Evolutionary conservation across 2,329 filamentous ascomycete species (phyloP).

Genomic region (Sarocladium oryzae): DNA sequence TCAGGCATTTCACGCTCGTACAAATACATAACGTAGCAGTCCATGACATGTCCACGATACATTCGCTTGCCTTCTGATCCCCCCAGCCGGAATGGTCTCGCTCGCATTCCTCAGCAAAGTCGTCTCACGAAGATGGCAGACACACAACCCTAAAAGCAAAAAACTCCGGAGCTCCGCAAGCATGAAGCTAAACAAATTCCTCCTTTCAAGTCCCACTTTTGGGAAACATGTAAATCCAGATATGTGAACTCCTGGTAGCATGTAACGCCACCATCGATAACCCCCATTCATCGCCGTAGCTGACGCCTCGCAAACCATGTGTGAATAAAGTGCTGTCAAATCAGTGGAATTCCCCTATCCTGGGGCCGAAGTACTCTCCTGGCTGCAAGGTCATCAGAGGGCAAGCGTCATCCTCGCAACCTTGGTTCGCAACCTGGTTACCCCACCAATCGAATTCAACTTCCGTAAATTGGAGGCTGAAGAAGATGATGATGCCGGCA

Average conservation of each 20-base stretch:
- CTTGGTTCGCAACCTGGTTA: conserved; percentile 33
- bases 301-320: conserved; percentile 2
- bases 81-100: too few relatives aligned
- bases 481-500: conserved; percentile 47
- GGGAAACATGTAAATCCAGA: neutral
- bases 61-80: too few relatives aligned
- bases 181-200: neutral
- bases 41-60: neutral
- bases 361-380: conserved; percentile 33
- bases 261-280: neutral
- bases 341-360: conserved; percentile 29
- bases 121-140: neutral
- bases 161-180: neutral
- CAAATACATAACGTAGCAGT: neutral
- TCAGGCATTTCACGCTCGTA: neutral
- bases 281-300: neutral
- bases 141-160: neutral
- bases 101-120: too few relatives aligned
- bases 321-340: neutral
- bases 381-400: conserved; percentile 25
- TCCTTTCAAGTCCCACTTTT: neutral
- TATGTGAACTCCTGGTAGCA: neutral
- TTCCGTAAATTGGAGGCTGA: conserved; percentile 39
- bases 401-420: conserved; percentile 36
- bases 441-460: conserved; percentile 43